Evolutionary conservation across 306 rosid genomes (phyloP).

Genomic region (Vigna trinervia): DNA sequence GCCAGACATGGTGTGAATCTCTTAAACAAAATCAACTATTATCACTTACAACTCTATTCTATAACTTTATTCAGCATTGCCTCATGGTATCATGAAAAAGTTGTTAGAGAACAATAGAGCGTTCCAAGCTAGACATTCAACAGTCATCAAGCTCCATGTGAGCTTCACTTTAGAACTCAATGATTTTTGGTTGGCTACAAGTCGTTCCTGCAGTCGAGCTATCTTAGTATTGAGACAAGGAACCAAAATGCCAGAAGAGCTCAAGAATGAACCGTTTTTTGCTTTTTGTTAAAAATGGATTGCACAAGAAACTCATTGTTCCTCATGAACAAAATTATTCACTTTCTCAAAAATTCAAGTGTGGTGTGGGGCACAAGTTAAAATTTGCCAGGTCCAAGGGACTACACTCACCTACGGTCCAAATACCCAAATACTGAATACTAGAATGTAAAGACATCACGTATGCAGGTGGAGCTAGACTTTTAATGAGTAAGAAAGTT

Average conservation of each 20-base stretch:
- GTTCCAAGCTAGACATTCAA: neutral
- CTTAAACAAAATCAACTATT: neutral
- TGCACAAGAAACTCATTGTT: conserved; percentile 14
- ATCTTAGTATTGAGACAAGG: neutral
- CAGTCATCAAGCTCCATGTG: neutral
- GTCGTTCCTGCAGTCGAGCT: neutral
- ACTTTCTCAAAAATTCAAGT: conserved; percentile 29
- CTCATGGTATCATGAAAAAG: neutral
- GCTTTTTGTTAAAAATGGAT: conserved; percentile 23
- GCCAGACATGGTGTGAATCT: neutral
- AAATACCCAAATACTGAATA: conserved; percentile 24
- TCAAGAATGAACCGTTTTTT: conserved; percentile 24
- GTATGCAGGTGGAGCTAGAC: conserved; percentile 26
- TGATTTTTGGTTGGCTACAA: neutral
- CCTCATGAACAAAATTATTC: neutral
- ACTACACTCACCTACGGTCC: conserved; percentile 1
- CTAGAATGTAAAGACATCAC: conserved; percentile 24
- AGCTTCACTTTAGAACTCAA: conserved; percentile 9
- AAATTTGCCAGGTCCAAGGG: conserved; percentile 24
- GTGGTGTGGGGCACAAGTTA: conserved; percentile 24
- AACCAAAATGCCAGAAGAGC: neutral
- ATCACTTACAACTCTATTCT: neutral
- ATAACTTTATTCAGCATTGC: neutral
- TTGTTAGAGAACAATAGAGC: neutral
- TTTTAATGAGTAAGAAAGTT: conserved; percentile 31